Base-by-base conservation (phyloP, 208 protist genomes). In the Crithidia sp. region DNA sequence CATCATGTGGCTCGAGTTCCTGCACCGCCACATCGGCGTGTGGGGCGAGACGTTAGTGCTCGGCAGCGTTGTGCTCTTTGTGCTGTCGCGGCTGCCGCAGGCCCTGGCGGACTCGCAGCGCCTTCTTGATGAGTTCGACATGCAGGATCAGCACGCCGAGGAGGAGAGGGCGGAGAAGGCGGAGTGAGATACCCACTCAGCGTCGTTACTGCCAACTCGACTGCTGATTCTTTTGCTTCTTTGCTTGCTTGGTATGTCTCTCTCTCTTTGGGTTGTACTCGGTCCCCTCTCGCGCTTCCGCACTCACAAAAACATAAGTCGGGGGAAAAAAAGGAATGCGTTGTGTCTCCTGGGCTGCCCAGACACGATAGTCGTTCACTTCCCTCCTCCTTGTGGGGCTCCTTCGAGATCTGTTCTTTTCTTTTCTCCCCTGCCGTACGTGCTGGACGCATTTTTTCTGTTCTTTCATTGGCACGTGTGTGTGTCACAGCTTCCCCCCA, bases 31-130 rank as follows among this genome's bases (percentile, higher is more conserved):
- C 53, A 87, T 95, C 70, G 90, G 90, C 19, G 64, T 90, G 45
- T 95, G 87, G 87, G 90, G 85, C 17, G 92, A 96, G 72, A 87
- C 84, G 1, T 40, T 81, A 41, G 88, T 95, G 7, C 79, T 96
- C 4, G 40, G 86, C 44, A 36, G 61, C 49, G 79, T 92, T 13
- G 63, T 93, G 9, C 64, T 76, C 8, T 79, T 87, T 67, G 64
- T 94, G n/a, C 82, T 96, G 37, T 79, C 76, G 10, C 81, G 83
- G n/a, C 61, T 96, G 54, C 91, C 91, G 12, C 61, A 53, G 5
- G 83, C 85, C 8, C 65, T 95, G 60, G 67, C 83, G 73, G 88
- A 93, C 54, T 86, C 87, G 17, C 41, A 84, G 45, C 68, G 77
- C 12, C 14, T 95, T 13, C 63, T 95, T 53, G 87, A 95, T 36